Percentiles rank a stretch among this genome's conserved stretches.
These are phyloP conservation scores for Colletotrichum somersetense DNA, from an alignment of 2,329 filamentous ascomycete species.

Conservation along the genomic window DNA sequence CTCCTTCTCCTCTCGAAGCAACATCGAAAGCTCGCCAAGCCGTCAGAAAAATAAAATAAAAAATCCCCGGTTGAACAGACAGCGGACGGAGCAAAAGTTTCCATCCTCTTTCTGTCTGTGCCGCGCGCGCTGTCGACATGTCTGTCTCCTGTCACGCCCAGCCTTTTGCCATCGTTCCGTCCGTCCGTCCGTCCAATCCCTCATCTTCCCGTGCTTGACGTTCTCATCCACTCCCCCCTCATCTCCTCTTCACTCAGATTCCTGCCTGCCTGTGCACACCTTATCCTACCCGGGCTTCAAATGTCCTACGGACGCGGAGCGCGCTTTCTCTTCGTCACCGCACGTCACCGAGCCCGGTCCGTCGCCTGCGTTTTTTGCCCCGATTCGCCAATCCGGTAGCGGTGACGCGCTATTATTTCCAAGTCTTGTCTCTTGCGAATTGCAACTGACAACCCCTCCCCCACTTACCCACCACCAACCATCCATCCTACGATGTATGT, in stretches of 20 bases:
- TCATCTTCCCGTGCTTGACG: not conserved
- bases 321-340: not conserved
- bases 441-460: not conserved
- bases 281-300: not conserved
- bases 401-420: not conserved
- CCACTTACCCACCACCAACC: slow-evolving; percentile 1
- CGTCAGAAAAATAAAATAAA: no score
- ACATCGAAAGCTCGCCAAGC: not conserved
- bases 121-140: not conserved
- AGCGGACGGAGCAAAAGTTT: not conserved
- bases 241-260: not conserved
- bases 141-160: not conserved
- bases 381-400: slow-evolving; percentile 33
- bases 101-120: not conserved
- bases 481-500: not conserved
- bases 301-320: not conserved
- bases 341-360: not conserved
- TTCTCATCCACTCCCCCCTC: not conserved
- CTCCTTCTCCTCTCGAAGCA: not conserved
- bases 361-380: slow-evolving; percentile 5
- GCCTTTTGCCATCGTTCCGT: slow-evolving; percentile 4
- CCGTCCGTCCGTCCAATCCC: slow-evolving; percentile 5
- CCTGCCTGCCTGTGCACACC: not conserved
- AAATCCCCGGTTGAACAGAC: not conserved
- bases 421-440: not conserved